Evolutionary conservation across 2,329 filamentous ascomycete genomes (phyloP).

Genomic region (Xylaria sp.): DNA sequence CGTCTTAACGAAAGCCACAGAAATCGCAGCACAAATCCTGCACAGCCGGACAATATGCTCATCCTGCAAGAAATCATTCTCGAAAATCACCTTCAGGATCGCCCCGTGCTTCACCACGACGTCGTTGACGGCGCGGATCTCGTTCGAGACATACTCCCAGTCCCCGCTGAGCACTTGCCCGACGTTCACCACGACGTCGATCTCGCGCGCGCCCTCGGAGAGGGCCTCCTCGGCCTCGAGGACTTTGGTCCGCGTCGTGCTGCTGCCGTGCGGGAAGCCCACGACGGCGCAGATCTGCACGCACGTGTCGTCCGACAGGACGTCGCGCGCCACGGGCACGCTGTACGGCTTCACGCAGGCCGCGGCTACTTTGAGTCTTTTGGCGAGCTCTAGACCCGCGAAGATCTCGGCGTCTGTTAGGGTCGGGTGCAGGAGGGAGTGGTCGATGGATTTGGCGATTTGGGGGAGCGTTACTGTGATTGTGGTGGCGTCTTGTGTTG

Average conservation of each 20-base stretch:
- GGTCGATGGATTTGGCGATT: slow-evolving; percentile 68
- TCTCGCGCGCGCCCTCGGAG: slow-evolving; percentile 61
- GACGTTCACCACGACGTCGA: slow-evolving; percentile 71
- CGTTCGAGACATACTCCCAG: slow-evolving; percentile 65
- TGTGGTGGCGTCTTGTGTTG: slow-evolving; percentile 29
- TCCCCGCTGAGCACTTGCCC: slow-evolving; percentile 67
- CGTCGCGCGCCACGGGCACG: slow-evolving; percentile 59
- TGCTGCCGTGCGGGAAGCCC: slow-evolving; percentile 70
- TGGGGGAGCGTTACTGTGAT: slow-evolving; percentile 58
- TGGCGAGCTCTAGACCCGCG: slow-evolving; percentile 60
- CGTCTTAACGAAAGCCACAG: slow-evolving; percentile 69
- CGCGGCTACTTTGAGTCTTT: slow-evolving; percentile 61
- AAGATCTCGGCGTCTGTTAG: slow-evolving; percentile 67
- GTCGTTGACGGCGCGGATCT: slow-evolving; percentile 63
- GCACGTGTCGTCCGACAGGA: slow-evolving; percentile 59
- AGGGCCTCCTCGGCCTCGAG: slow-evolving; percentile 62
- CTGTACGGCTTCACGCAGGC: slow-evolving; percentile 69
- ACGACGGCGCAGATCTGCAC: slow-evolving; percentile 68
- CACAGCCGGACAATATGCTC: slow-evolving; percentile 64
- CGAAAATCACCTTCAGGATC: slow-evolving; percentile 70
- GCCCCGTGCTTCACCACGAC: slow-evolving; percentile 57
- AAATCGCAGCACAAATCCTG: slow-evolving; percentile 62
- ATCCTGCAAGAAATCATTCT: slow-evolving; percentile 66
- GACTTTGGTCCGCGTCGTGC: slow-evolving; percentile 64
- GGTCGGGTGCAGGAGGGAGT: slow-evolving; percentile 70